Percentiles rank a stretch among this genome's conserved stretches.
These are phyloP conservation scores for Ziziphus jujuba DNA, from an alignment of 306 rosid species.

Conservation along the genomic window DNA sequence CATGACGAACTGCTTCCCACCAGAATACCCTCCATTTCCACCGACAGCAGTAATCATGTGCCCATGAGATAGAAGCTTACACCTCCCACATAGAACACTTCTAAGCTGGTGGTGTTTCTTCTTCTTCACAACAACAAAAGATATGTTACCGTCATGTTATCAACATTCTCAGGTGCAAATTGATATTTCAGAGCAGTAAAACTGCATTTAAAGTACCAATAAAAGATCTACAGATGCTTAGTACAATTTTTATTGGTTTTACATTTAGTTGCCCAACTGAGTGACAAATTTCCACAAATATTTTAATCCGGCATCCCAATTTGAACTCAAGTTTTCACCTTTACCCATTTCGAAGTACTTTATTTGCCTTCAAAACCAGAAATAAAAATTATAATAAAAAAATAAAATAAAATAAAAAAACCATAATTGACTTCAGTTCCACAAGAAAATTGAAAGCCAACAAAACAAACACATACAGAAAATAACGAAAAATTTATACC, in stretches of 20 bases:
- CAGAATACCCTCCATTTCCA: conserved; percentile 92
- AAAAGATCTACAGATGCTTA: too few species aligned
- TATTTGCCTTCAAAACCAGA: background rate
- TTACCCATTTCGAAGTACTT: background rate
- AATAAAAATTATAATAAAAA: background rate
- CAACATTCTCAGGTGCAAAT: background rate
- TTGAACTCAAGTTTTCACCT: conserved; percentile 1
- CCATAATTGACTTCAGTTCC: background rate
- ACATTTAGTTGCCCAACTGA: too few species aligned
- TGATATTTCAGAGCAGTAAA: background rate
- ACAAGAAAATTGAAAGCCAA: background rate
- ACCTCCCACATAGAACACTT: conserved; percentile 78
- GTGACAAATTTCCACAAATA: background rate
- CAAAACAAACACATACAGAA: background rate
- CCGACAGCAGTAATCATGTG: conserved; percentile 96
- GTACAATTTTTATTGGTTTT: too few species aligned
- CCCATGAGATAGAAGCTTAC: conserved; percentile 83
- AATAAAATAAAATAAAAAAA: too few species aligned
- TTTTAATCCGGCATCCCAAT: background rate
- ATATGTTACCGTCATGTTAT: background rate
- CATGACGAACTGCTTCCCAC: conserved; percentile 71
- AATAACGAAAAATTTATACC: conserved; percentile 33
- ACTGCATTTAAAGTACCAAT: too few species aligned
- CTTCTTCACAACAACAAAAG: conserved; percentile 53
- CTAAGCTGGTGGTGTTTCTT: conserved; percentile 90